A percentile compares a stretch with the other conserved stretches of the same genome.
These are phyloP conservation scores for Diaporthe citri DNA, from an alignment of 2,329 filamentous ascomycete species.

Conservation along the genomic window DNA sequence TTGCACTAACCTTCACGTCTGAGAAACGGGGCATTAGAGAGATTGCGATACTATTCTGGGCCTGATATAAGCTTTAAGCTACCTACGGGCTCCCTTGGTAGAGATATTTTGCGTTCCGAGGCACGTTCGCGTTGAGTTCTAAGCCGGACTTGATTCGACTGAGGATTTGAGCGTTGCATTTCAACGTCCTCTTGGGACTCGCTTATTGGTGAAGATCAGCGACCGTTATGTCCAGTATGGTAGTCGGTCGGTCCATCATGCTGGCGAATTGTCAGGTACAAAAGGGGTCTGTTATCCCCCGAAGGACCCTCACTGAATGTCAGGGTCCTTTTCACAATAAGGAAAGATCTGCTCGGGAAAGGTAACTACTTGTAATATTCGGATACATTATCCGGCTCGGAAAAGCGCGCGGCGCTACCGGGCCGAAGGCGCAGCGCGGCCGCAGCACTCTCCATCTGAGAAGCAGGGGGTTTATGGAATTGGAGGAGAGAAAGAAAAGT, in stretches of 20 bases:
- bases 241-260: not conserved
- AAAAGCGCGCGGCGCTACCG: not conserved
- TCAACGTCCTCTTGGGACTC: not conserved
- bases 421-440: not conserved
- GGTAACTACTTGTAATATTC: not conserved
- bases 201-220: not conserved
- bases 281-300: no score
- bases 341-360: not conserved
- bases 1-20: no score
- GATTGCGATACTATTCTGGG: no score
- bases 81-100: not conserved
- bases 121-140: not conserved
- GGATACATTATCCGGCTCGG: constrained; percentile 7
- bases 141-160: not conserved
- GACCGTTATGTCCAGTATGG: not conserved
- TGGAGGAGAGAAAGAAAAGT: not conserved
- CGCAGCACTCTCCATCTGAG: no score
- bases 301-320: no score
- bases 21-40: no score
- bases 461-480: no score
- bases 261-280: not conserved
- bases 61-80: no score
- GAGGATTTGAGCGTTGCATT: not conserved
- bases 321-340: not conserved
- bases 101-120: not conserved